A percentile compares a stretch with the other conserved stretches of the same genome.
These are phyloP conservation scores for Pneumocystis jirovecii DNA, from an alignment of 1,139 yeast genomes.

Conservation along the genomic window DNA sequence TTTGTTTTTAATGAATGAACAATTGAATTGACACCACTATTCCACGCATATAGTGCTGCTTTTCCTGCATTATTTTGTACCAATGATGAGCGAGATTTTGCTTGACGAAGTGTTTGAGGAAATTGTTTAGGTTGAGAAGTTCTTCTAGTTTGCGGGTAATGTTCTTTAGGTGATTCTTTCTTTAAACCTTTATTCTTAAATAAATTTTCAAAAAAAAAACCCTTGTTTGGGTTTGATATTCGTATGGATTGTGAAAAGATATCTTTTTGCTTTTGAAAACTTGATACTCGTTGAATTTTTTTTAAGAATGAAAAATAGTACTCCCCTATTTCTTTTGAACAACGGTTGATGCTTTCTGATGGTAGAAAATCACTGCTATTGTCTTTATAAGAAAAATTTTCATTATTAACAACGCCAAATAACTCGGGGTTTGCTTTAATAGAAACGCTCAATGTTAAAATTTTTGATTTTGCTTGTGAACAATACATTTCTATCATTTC, in stretches of 20 bases:
- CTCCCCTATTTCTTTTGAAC: neutral
- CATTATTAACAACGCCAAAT: neutral
- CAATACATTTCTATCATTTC: neutral
- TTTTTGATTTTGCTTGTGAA: neutral
- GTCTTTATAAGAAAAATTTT: neutral
- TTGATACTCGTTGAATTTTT: neutral
- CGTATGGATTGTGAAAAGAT: neutral
- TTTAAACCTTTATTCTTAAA: neutral
- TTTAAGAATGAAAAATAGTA: neutral
- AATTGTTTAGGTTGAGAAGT: neutral
- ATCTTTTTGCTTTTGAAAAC: neutral
- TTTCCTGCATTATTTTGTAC: neutral
- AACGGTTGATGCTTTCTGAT: neutral
- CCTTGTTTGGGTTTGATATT: neutral
- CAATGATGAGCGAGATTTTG: neutral
- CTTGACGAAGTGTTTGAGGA: neutral
- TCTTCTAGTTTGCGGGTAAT: neutral
- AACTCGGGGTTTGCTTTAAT: neutral
- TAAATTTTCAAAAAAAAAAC: neutral
- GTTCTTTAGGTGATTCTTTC: neutral
- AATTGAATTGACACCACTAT: neutral
- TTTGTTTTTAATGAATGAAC: neutral
- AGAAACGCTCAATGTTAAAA: neutral
- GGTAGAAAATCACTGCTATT: neutral
- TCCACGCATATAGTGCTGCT: neutral